Evolutionary conservation across 1,284 basidiomycete genomes (phyloP).

Genomic region (Fomitiporia mediterranea): DNA sequence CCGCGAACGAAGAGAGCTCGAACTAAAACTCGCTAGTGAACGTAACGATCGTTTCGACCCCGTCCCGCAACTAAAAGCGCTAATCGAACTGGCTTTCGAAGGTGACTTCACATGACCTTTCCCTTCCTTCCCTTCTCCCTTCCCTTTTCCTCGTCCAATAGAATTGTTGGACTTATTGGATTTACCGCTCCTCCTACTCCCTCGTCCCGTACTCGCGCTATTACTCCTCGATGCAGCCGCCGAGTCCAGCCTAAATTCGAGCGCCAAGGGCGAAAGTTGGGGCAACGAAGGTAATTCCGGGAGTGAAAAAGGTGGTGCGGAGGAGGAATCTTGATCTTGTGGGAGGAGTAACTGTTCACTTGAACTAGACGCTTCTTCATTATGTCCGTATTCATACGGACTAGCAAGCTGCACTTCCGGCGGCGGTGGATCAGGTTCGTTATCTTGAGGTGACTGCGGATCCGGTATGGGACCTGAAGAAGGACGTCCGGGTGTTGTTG

Average conservation of each 20-base stretch:
- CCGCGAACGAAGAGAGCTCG: constrained; percentile 4
- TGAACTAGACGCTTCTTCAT: constrained; percentile 8
- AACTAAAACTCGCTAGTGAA: constrained; percentile 1
- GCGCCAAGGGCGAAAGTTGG: constrained; percentile 8
- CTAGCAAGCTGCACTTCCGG: neutral
- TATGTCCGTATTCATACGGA: neutral
- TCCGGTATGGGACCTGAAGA: neutral
- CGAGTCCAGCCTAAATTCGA: constrained; percentile 7
- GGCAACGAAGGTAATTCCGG: constrained; percentile 6
- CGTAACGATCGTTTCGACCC: constrained; percentile 5
- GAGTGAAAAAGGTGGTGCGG: neutral
- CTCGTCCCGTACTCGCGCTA: neutral
- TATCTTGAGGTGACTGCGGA: neutral
- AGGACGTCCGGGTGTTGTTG: no score
- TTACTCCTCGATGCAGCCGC: neutral
- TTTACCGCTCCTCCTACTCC: neutral
- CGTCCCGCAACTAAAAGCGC: neutral
- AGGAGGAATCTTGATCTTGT: no score
- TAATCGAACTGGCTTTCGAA: constrained; percentile 6
- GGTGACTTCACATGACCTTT: constrained; percentile 2
- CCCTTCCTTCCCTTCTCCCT: neutral
- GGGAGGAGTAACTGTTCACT: constrained; percentile 10
- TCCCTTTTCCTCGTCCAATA: no score
- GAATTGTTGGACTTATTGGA: no score
- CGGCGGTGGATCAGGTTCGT: neutral